These are phyloP conservation scores for Penicillium canescens DNA, from an alignment of 495 filamentous ascomycete species.

Conservation along the genomic window DNA sequence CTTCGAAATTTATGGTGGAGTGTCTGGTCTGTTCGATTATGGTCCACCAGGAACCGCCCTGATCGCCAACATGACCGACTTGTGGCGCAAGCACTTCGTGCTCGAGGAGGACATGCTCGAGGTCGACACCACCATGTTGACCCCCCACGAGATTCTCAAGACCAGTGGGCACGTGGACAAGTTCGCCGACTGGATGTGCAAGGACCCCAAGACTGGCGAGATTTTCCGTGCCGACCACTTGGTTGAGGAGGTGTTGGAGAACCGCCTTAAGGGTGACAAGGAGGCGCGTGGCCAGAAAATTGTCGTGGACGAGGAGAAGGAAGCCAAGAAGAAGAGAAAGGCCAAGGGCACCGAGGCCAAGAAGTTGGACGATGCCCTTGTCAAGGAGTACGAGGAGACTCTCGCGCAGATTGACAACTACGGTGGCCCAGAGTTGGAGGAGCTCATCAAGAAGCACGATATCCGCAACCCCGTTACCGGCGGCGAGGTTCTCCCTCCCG, in stretches of 20 bases:
- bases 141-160: conserved; percentile 88
- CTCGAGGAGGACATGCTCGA: conserved; percentile 91
- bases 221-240: conserved; percentile 95
- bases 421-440: conserved; percentile 61
- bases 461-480: conserved; percentile 65
- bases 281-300: conserved; percentile 72
- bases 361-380: conserved; percentile 63
- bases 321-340: conserved; percentile 68
- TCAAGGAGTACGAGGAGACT: conserved; percentile 67
- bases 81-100: conserved; percentile 91
- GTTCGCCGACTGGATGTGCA: conserved; percentile 99
- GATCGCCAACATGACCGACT: conserved; percentile 82
- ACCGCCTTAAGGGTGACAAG: conserved; percentile 77
- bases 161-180: conserved; percentile 97
- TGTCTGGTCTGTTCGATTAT: conserved; percentile 83
- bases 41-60: conserved; percentile 80
- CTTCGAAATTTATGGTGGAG: conserved; percentile 92
- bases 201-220: conserved; percentile 95
- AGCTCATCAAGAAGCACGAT: conserved; percentile 62
- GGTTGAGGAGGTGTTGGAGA: conserved; percentile 89
- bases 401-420: conserved; percentile 76
- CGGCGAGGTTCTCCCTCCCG: conserved; percentile 60
- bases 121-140: conserved; percentile 82
- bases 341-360: conserved; percentile 55
- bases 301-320: conserved; percentile 63